Conservation (phyloP, 805 yeast genomes). For the Pichia eremophila region DNA sequence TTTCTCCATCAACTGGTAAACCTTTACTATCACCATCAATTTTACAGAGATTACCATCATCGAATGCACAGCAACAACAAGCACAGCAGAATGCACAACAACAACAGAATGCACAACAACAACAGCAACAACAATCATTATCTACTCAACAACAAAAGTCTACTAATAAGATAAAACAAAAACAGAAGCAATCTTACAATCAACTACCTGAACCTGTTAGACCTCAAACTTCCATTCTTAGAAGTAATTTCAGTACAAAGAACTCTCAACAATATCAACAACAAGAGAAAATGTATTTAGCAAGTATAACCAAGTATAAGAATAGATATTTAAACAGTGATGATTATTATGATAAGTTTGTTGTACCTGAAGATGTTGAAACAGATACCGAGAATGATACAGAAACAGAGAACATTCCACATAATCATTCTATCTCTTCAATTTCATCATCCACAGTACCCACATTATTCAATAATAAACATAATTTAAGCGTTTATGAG, state of each 20-base stretch:
- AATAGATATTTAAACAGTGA: constrained; percentile 30
- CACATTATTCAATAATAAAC: too few species aligned
- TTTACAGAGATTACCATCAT: neutral
- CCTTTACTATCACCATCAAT: neutral
- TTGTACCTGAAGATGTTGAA: constrained; percentile 26
- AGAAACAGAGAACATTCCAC: neutral
- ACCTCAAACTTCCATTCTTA: constrained; percentile 24
- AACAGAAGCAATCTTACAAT: neutral
- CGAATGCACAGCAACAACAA: neutral
- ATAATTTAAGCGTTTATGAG: too few species aligned
- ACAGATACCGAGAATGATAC: neutral
- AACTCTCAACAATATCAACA: constrained; percentile 36
- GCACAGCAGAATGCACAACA: neutral
- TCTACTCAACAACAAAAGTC: constrained; percentile 2
- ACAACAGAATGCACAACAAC: neutral
- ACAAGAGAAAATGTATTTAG: constrained; percentile 44
- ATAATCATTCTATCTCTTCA: too few species aligned
- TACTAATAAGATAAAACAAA: constrained; percentile 2
- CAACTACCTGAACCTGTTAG: constrained; percentile 11
- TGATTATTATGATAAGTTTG: constrained; percentile 47
- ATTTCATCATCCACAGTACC: too few species aligned
- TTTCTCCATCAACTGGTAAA: neutral
- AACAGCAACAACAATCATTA: neutral
- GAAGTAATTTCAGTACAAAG: constrained; percentile 24
- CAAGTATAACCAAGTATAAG: constrained; percentile 30